These are phyloP conservation scores for Phytophthora citricola DNA, from an alignment of 352 stramenopile genomes.

Conservation along the genomic window DNA sequence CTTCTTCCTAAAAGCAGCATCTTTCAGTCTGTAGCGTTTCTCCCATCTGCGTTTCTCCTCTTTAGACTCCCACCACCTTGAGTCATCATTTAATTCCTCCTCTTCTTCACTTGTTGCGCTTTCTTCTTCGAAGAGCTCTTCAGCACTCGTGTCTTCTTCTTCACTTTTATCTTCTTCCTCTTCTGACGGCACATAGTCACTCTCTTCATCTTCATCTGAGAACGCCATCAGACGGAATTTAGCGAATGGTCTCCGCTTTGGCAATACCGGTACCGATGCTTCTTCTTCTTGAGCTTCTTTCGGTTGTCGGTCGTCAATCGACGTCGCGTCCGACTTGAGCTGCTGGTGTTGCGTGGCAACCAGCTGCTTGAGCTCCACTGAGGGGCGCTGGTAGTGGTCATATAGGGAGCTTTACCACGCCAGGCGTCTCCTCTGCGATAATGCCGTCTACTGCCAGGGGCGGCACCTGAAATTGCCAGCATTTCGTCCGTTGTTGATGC, in stretches of 20 bases:
- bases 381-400: background rate
- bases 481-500: constrained; percentile 31
- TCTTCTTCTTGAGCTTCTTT: constrained; percentile 11
- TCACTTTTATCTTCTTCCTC: constrained; percentile 30
- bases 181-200: constrained; percentile 42
- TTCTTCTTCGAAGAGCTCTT: constrained; percentile 20
- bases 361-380: constrained; percentile 20
- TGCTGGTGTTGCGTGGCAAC: constrained; percentile 3
- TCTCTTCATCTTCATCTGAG: constrained; percentile 26
- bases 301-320: constrained; percentile 7
- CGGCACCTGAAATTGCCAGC: constrained; percentile 21
- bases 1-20: constrained; percentile 30
- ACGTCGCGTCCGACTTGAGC: background rate
- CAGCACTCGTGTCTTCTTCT: constrained; percentile 19
- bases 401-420: constrained; percentile 4
- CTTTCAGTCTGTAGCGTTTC: constrained; percentile 30
- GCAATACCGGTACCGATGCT: background rate
- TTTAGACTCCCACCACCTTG: constrained; percentile 33
- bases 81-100: constrained; percentile 43
- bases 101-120: constrained; percentile 36
- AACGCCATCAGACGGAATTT: constrained; percentile 31
- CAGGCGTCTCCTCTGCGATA: constrained; percentile 25
- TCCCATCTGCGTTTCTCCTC: constrained; percentile 46
- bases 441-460: constrained; percentile 1
- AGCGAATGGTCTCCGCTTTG: background rate